A percentile compares a stretch with the other conserved stretches of the same genome.
Conservation (phyloP, 768 basidiomycete species). For the Albatrellus ellisii region DNA sequence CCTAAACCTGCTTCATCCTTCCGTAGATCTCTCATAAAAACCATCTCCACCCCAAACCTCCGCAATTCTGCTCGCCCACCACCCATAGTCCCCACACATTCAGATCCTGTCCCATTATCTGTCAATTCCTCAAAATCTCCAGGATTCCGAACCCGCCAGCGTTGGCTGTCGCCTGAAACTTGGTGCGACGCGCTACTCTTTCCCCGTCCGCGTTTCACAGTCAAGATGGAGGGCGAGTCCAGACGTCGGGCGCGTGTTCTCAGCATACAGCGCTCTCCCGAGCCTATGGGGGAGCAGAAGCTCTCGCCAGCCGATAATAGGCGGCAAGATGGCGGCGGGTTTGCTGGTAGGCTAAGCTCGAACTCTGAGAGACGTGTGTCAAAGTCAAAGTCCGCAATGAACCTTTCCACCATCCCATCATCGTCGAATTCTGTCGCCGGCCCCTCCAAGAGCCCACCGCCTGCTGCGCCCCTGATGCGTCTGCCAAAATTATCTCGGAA, state of each 20-base stretch:
- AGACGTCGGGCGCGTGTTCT: conserved; percentile 6
- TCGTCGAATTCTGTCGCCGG: neutral
- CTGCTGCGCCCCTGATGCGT: conserved; percentile 8
- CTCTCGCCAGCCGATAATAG: neutral
- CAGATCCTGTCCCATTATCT: too few species aligned
- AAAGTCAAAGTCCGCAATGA: neutral
- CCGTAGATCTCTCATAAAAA: conserved; percentile 31
- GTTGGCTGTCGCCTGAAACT: conserved; percentile 63
- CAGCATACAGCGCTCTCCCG: neutral
- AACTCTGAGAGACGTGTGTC: neutral
- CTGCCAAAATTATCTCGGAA: neutral
- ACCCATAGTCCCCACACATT: too few species aligned
- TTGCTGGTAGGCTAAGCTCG: conserved; percentile 5
- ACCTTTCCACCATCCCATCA: neutral
- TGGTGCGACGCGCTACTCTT: conserved; percentile 77
- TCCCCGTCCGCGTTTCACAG: conserved; percentile 58
- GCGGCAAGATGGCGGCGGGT: conserved; percentile 1
- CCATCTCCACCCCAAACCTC: conserved; percentile 57
- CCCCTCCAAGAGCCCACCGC: conserved; percentile 8
- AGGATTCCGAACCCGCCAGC: conserved; percentile 30
- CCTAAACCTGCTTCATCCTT: conserved; percentile 19
- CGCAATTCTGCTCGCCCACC: conserved; percentile 16
- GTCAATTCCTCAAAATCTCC: conserved; percentile 15
- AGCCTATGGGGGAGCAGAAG: neutral
- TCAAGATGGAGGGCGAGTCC: conserved; percentile 1